Evolutionary conservation across 352 stramenopile species (phyloP).

Genomic region (Phytophthora lateralis): DNA sequence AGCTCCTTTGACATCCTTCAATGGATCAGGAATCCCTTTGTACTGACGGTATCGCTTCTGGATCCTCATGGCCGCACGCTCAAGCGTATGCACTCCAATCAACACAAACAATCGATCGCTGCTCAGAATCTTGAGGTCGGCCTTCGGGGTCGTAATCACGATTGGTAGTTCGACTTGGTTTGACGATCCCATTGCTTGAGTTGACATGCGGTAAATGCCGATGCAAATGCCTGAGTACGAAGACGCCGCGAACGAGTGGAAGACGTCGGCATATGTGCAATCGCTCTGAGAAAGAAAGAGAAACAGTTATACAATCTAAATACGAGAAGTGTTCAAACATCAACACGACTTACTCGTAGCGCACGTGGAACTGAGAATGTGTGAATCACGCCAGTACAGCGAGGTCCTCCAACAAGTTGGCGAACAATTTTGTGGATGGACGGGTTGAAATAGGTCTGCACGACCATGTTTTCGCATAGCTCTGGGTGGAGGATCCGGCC

Average conservation of each 20-base stretch:
- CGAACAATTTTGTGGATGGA: conserved; percentile 88
- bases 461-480: conserved; percentile 87
- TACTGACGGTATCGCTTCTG: conserved; percentile 52
- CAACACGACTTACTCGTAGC: conserved; percentile 42
- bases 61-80: conserved; percentile 63
- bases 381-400: conserved; percentile 78
- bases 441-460: conserved; percentile 83
- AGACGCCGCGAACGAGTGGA: conserved; percentile 62
- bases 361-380: conserved; percentile 53
- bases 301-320: neutral
- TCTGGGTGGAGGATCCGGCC: conserved; percentile 80
- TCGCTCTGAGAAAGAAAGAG: conserved; percentile 24
- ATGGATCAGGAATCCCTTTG: conserved; percentile 24
- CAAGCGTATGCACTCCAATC: conserved; percentile 72
- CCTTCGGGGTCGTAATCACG: conserved; percentile 73
- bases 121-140: conserved; percentile 51
- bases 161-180: conserved; percentile 67
- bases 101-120: conserved; percentile 76
- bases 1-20: conserved; percentile 5
- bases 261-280: conserved; percentile 67
- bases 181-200: conserved; percentile 44
- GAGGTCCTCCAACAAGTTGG: conserved; percentile 75
- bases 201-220: conserved; percentile 74
- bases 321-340: neutral
- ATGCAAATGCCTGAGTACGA: conserved; percentile 72